Evolutionary conservation across 768 basidiomycete genomes (phyloP).

Genomic region (Neoboletus magnificus): DNA sequence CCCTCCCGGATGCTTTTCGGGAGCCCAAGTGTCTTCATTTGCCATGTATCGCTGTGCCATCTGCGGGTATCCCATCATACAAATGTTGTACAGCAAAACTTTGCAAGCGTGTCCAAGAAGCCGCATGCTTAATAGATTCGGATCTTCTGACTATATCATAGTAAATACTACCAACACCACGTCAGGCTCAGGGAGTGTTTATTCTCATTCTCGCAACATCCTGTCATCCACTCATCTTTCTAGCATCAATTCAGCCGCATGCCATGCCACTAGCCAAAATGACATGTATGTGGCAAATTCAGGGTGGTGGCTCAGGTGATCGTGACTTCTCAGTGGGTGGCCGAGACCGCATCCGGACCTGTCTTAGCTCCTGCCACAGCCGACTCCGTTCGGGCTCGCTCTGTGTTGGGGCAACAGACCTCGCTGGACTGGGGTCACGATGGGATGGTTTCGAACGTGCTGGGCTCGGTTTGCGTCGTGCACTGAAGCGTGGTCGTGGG

Average conservation of each 20-base stretch:
- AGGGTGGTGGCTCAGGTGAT: slow-evolving; percentile 38
- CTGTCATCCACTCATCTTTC: slow-evolving; percentile 7
- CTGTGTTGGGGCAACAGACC: slow-evolving; percentile 28
- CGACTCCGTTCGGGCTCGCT: slow-evolving; percentile 42
- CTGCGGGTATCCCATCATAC: background rate
- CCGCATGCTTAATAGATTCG: slow-evolving; percentile 17
- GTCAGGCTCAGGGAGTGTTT: background rate
- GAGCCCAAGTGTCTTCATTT: background rate
- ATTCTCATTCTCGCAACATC: slow-evolving; percentile 10
- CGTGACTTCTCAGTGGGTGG: slow-evolving; percentile 43
- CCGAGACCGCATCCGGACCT: slow-evolving; percentile 45
- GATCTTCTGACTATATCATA: slow-evolving; percentile 5
- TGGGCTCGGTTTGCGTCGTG: slow-evolving; percentile 40
- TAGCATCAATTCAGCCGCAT: slow-evolving; percentile 11
- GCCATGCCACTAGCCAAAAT: slow-evolving; percentile 7
- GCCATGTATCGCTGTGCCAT: slow-evolving; percentile 12
- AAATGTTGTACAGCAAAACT: slow-evolving; percentile 4
- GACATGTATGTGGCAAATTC: slow-evolving; percentile 19
- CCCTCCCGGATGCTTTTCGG: background rate
- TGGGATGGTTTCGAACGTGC: slow-evolving; percentile 32
- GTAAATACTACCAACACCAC: slow-evolving; percentile 16
- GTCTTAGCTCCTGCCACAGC: slow-evolving; percentile 55
- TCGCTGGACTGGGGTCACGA: slow-evolving; percentile 27
- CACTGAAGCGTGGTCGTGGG: slow-evolving; percentile 34
- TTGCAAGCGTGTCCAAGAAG: slow-evolving; percentile 14